Evolutionary conservation across 2,329 filamentous ascomycete species (phyloP).

Genomic region (Trichoderma sp.): DNA sequence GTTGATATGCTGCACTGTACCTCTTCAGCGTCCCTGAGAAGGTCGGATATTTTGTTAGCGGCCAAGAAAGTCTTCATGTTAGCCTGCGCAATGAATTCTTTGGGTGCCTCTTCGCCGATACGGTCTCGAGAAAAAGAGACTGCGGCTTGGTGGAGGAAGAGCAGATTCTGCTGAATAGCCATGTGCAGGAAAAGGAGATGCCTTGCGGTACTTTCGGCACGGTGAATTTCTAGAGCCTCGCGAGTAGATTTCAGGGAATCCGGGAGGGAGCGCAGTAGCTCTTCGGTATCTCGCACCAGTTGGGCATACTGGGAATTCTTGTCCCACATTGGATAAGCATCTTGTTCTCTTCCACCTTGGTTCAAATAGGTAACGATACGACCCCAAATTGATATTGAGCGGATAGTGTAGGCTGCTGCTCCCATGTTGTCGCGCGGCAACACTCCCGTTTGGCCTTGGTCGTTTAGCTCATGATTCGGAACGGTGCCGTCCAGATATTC

Average conservation of each 20-base stretch:
- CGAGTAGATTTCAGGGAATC: slow-evolving; percentile 69
- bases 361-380: slow-evolving; percentile 88
- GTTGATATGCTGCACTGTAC: slow-evolving; percentile 72
- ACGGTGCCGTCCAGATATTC: slow-evolving; percentile 77
- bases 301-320: slow-evolving; percentile 73
- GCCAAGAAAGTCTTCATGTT: slow-evolving; percentile 77
- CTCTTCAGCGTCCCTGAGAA: slow-evolving; percentile 78
- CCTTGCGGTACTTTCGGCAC: slow-evolving; percentile 81
- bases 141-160: slow-evolving; percentile 89
- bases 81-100: slow-evolving; percentile 74
- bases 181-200: slow-evolving; percentile 94
- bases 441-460: slow-evolving; percentile 65
- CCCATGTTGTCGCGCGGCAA: slow-evolving; percentile 81
- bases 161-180: slow-evolving; percentile 80
- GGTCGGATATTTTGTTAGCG: slow-evolving; percentile 80
- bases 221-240: slow-evolving; percentile 83
- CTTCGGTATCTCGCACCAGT: slow-evolving; percentile 70
- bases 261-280: slow-evolving; percentile 70
- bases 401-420: slow-evolving; percentile 86
- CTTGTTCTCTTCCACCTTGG: slow-evolving; percentile 79
- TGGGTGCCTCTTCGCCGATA: slow-evolving; percentile 71
- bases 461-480: slow-evolving; percentile 61
- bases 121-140: slow-evolving; percentile 67
- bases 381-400: slow-evolving; percentile 85
- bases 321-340: slow-evolving; percentile 78